A percentile compares a stretch with the other conserved stretches of the same genome.
These are phyloP conservation scores for Eucalyptus guilfoylei DNA, from an alignment of 345 rosid genomes.

Conservation along the genomic window DNA sequence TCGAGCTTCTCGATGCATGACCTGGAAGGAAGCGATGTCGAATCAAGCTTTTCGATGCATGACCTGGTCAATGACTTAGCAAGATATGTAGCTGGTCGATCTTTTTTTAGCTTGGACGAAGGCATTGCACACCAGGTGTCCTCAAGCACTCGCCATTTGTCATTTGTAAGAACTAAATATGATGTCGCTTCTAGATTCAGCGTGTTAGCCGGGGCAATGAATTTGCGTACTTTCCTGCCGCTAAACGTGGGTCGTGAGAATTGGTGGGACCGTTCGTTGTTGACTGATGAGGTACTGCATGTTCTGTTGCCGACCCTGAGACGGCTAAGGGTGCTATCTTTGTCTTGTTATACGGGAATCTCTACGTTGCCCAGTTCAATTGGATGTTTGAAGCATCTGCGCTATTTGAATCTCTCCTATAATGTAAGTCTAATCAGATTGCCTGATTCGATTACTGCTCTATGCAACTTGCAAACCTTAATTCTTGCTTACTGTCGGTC, in stretches of 20 bases:
- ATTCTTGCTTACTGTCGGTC: not conserved
- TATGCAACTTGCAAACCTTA: constrained; percentile 6
- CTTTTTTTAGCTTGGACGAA: not conserved
- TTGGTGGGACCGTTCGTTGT: no score
- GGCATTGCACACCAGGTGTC: not conserved
- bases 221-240: constrained; percentile 2
- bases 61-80: constrained; percentile 12
- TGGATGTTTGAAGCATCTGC: not conserved
- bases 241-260: not conserved
- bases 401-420: not conserved
- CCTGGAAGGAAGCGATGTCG: not conserved
- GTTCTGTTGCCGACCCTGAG: not conserved
- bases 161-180: not conserved
- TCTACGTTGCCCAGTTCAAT: not conserved
- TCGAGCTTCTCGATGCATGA: no score
- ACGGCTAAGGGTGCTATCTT: not conserved
- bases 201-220: not conserved
- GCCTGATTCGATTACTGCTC: not conserved
- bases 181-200: not conserved
- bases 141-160: not conserved
- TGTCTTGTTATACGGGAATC: not conserved
- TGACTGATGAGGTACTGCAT: not conserved
- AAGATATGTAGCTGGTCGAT: not conserved
- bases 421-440: not conserved
- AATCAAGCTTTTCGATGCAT: constrained; percentile 5